Base-by-base conservation (phyloP, 768 basidiomycete genomes). In the Xerocomellus amylosporus region DNA sequence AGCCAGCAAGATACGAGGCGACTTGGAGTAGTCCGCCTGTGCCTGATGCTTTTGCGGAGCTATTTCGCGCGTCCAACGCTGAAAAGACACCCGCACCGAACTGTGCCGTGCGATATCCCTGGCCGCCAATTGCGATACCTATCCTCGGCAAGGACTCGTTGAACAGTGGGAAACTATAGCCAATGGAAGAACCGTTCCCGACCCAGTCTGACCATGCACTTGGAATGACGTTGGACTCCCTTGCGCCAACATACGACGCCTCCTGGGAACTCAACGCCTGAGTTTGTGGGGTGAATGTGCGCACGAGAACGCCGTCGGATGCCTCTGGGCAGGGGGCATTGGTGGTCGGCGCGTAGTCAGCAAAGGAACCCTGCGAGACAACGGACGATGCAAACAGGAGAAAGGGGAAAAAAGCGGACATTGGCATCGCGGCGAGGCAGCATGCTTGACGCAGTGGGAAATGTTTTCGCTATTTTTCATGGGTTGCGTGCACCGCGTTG, bases 21-120 rank as follows among this genome's bases (percentile, higher is more conserved):
- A 86, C 83, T 64, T 89, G 88, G 45, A 87, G 70, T 14, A 90
- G 73, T 3, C 86, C 87, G 3, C 87, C 87, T 0, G 85, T 84
- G 7, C 86, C 86, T 3, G 72, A 74, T 2, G 72, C 66, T 60
- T 82, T 83, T 26, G 85, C 75, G 15, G 83, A 77, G 2, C 68
- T 66, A 53, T 88, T 88, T 37, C 85, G 73, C 24, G 79, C 79
- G 71, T 90, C 87, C 43, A 88, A 67, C 2, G 75, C 84, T 14
- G 72, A 76, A 19, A 86, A 61, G 48, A 80, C 77, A 9, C 77
- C 86, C 1, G 85, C 88, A 20, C 81, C 85, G 53, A 78, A 87
- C 55, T 82, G 79, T 1, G 86, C 86, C 0, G 87, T 80, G 37
- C 90, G 76, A 38, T 85, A 78, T 0, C 88, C 88, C 14, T 86